These are phyloP conservation scores for Sordariomycetes sp. DNA, from an alignment of 2,329 filamentous ascomycete species.

Conservation along the genomic window DNA sequence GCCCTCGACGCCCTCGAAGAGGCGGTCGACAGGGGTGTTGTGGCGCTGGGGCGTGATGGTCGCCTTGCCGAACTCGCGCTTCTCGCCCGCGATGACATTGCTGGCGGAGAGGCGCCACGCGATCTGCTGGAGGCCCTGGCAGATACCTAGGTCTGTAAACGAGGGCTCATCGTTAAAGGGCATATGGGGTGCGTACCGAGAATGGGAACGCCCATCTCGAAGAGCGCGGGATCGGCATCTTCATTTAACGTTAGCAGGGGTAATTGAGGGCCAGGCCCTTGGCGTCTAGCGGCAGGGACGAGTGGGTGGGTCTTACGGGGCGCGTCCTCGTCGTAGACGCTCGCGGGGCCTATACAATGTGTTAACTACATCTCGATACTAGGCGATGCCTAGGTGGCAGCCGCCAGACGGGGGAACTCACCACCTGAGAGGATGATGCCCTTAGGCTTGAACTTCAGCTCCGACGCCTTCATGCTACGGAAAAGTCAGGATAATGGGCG, in stretches of 20 bases:
- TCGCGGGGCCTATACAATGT: conserved; percentile 30
- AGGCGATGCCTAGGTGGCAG: not conserved
- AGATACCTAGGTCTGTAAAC: conserved; percentile 27
- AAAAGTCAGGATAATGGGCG: not conserved
- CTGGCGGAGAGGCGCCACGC: conserved; percentile 50
- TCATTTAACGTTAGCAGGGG: not conserved
- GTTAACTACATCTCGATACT: not conserved
- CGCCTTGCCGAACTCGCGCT: conserved; percentile 55
- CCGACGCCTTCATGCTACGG: conserved; percentile 52
- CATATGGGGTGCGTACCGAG: conserved; percentile 17
- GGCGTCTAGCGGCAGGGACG: not conserved
- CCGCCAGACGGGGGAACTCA: conserved; percentile 4
- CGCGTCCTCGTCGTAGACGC: conserved; percentile 68
- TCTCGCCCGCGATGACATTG: conserved; percentile 34
- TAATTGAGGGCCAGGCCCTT: not conserved
- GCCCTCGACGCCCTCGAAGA: conserved; percentile 66
- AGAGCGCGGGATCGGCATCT: conserved; percentile 67
- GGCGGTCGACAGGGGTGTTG: conserved; percentile 53
- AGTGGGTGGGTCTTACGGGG: conserved; percentile 25
- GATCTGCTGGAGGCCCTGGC: conserved; percentile 50
- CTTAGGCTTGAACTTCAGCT: conserved; percentile 67
- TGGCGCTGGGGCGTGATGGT: conserved; percentile 47
- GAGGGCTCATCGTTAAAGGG: not conserved
- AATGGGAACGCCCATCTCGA: conserved; percentile 57
- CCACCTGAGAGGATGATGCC: conserved; percentile 54